Base-by-base conservation (phyloP, 2,329 filamentous ascomycete genomes). In the Talaromyces sp. region DNA sequence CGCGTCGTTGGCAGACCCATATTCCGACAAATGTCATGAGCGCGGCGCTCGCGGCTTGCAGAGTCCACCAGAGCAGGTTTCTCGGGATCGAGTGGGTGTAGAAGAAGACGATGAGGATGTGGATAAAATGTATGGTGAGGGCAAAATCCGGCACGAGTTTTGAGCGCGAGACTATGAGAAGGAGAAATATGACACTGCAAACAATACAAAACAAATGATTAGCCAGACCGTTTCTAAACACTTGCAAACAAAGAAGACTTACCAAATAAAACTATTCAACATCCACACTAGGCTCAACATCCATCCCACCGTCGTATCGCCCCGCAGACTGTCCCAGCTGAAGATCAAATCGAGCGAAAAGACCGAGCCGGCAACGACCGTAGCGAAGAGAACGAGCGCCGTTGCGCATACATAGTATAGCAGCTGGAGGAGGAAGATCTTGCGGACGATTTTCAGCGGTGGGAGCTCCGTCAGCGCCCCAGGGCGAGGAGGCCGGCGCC, bases 111-210 rank as follows among this genome's bases (percentile, higher is more conserved):
- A 91, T 76, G 69, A 95, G 66, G 59, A 96, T 84, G 74, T 96
- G 91, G 50, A 96, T 80, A 73, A 90, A 85, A 78, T 96, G 92
- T 18, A 97, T 85, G 2, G 94, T 96, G 28, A 97, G 81, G 34
- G 92, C 91, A 75, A 98, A 99, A 78, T 99, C 95, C 67, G 92
- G 92, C 57, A 98, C 90, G 64, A 98, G 89, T 76, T 98, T 98
- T 55, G 90, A 95, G 65, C 95, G 91, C 23, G 89, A 88, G 67
- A 99, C 87, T 62, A 98, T 81, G 59, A 94, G 78, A 57, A 96
- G 86, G 62, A 97, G 89, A 50, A 92, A 90, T 62, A 96, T 86
- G 50, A 91, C 87, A 73, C 94, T 98, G 30, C n/a, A 9, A 51
- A 33, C 10, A 56, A 23, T 23, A 23, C 23, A 23, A 23, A 23